Conservation (phyloP, 169 alveolate genomes). For the Plasmodium ovale region DNA sequence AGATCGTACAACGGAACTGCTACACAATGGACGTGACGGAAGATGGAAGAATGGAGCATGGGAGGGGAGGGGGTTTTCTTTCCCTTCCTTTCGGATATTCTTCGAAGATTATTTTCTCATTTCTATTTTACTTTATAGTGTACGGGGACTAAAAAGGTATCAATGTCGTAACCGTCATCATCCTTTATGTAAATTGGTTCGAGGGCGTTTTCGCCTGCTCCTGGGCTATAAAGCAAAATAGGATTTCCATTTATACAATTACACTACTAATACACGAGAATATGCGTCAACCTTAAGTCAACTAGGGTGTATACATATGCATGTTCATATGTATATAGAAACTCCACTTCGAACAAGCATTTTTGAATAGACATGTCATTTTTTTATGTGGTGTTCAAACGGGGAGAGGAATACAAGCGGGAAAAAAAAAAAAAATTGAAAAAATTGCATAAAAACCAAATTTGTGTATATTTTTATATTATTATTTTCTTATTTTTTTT, state of each 20-base stretch:
- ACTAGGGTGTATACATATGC: no score
- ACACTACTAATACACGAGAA: no score
- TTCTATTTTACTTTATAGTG: conserved; percentile 41
- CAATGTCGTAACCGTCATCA: conserved; percentile 68
- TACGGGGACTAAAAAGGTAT: conserved; percentile 44
- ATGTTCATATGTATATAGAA: no score
- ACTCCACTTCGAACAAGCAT: no score
- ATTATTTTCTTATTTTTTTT: background rate
- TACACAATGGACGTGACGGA: no score
- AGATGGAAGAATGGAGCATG: background rate
- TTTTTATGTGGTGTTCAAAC: no score
- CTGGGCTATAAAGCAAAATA: conserved; percentile 34
- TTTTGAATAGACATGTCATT: no score
- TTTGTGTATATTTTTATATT: background rate
- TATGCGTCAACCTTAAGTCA: no score
- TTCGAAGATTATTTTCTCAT: background rate
- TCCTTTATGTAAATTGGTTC: conserved; percentile 60
- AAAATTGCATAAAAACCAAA: background rate
- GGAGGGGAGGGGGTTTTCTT: background rate
- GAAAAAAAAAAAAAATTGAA: background rate
- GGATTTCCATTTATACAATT: no score
- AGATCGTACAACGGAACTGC: background rate
- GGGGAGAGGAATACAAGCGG: no score
- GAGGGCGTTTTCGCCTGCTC: conserved; percentile 64
- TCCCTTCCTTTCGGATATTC: background rate